A percentile compares a stretch with the other conserved stretches of the same genome.
Conservation (phyloP, 176 grass and related monocot species). For the Aegilops umbellulata region DNA sequence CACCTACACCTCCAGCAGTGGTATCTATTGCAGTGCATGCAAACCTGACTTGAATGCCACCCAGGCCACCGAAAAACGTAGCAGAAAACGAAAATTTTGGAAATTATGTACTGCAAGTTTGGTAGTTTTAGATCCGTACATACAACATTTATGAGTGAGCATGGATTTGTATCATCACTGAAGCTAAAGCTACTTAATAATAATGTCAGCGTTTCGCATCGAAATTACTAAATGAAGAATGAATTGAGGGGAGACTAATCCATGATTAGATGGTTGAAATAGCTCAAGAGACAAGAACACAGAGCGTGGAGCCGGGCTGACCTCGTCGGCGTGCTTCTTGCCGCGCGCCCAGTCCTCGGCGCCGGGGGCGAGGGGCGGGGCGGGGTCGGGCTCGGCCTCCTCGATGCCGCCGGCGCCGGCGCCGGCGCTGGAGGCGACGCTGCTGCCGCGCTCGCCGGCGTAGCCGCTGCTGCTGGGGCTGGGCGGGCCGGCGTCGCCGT, state of each 20-base stretch:
- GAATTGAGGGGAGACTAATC: neutral
- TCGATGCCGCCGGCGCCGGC: slow-evolving; percentile 49
- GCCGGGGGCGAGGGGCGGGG: neutral
- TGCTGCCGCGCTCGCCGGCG: slow-evolving; percentile 85
- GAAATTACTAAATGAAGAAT: neutral
- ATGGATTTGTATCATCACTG: neutral
- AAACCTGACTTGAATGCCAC: neutral
- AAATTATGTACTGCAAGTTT: neutral
- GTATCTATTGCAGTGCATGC: no score
- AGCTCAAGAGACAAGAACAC: neutral
- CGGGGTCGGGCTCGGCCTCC: slow-evolving; percentile 37
- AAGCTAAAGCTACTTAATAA: neutral
- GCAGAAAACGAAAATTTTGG: no score
- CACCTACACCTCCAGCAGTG: neutral
- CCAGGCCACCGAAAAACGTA: neutral
- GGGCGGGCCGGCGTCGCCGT: slow-evolving; percentile 46
- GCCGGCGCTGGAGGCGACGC: slow-evolving; percentile 64
- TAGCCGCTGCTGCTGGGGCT: slow-evolving; percentile 94
- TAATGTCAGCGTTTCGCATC: neutral
- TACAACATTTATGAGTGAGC: neutral
- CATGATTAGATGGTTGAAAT: neutral
- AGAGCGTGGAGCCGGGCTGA: neutral
- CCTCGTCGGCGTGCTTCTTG: slow-evolving; percentile 86
- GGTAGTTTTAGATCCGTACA: neutral
- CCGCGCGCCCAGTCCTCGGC: slow-evolving; percentile 54